phyloP scores from a whole-genome alignment of 2,329 filamentous ascomycete species.

The Trichoderma atroviride region DNA sequence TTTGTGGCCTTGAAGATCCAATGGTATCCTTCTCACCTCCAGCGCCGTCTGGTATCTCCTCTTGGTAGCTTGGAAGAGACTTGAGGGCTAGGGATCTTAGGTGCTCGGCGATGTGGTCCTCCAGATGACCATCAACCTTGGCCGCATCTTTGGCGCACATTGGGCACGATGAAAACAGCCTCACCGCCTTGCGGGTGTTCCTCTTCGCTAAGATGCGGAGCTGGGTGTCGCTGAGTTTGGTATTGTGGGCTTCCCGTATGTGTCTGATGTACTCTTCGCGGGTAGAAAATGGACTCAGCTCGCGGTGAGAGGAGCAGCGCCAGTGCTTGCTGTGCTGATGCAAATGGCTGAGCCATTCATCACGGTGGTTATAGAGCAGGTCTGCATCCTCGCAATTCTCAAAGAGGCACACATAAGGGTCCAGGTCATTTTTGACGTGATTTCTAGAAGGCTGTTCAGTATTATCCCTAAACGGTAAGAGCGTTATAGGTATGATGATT shows the following conservation, averaged over 20 bases:
- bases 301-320: no score
- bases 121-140: not conserved
- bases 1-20: not conserved
- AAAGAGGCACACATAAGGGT: constrained; percentile 32
- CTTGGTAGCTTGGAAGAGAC: not conserved
- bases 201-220: no score
- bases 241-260: no score
- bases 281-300: no score
- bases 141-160: not conserved
- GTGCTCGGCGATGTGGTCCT: not conserved
- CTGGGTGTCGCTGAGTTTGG: no score
- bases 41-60: not conserved
- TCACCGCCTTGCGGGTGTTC: not conserved
- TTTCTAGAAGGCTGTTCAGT: constrained; percentile 15
- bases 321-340: not conserved
- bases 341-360: constrained; percentile 5
- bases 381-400: constrained; percentile 27
- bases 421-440: constrained; percentile 30
- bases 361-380: constrained; percentile 18
- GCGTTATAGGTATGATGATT: not conserved
- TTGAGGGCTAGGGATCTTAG: not conserved
- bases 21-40: not conserved
- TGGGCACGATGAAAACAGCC: not conserved
- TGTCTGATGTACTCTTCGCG: no score
- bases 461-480: not conserved